These are phyloP conservation scores for Leptographium lundbergii DNA, from an alignment of 2,329 filamentous ascomycete species.

Conservation along the genomic window DNA sequence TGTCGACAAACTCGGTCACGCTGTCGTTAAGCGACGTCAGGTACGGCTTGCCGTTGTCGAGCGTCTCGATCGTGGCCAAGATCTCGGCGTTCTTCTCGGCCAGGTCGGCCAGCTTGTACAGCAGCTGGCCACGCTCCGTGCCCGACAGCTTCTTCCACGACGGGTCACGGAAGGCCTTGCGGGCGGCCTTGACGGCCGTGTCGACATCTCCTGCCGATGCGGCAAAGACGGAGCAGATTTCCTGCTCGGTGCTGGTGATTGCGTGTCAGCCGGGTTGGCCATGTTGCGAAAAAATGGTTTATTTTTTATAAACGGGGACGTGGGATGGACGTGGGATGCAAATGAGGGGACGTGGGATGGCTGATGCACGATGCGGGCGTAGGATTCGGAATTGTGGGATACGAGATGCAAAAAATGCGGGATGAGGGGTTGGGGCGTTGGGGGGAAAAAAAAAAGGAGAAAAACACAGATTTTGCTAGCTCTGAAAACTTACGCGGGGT, in stretches of 20 bases:
- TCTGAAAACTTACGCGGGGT: constrained; percentile 45
- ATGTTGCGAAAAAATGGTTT: not conserved
- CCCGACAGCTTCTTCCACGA: constrained; percentile 57
- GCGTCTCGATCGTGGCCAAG: constrained; percentile 48
- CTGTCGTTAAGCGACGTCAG: constrained; percentile 51
- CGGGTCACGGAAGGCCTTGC: constrained; percentile 52
- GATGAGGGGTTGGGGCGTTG: not conserved
- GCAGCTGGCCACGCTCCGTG: constrained; percentile 53
- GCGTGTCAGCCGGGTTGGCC: not conserved
- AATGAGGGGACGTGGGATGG: not conserved
- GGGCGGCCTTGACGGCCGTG: constrained; percentile 54
- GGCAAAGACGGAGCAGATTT: constrained; percentile 59
- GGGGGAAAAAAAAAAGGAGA: not conserved
- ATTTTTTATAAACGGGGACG: too few relatives aligned
- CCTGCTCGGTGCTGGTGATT: constrained; percentile 37
- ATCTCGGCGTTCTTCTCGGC: constrained; percentile 48
- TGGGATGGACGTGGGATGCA: not conserved
- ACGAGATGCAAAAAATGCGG: not conserved
- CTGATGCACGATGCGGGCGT: too few relatives aligned
- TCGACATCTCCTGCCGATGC: constrained; percentile 57
- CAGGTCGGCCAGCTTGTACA: constrained; percentile 58
- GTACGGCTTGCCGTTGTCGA: constrained; percentile 75
- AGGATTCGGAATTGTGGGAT: not conserved
- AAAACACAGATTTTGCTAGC: too few relatives aligned
- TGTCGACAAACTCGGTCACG: constrained; percentile 31